Evolutionary conservation across 2,329 filamentous ascomycete species (phyloP), one percentile per base, ranked within the genome.

Genomic region (Penicillium sp.): DNA sequence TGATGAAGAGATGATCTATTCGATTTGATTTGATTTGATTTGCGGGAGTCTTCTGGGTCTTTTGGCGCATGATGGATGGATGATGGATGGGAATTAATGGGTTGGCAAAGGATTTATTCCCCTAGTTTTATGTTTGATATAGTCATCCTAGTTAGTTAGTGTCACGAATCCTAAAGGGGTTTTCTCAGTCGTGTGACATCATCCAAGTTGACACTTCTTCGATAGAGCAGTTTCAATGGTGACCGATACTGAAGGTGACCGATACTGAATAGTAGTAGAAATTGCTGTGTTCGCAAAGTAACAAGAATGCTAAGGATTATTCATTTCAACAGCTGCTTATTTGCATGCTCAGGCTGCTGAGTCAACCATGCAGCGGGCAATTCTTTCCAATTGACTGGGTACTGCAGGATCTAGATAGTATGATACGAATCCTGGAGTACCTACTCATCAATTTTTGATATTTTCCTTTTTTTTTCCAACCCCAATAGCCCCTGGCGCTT

Each of bases 51-150:
- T 29, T 51, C 46, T 47, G 52, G 55, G 36, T 51, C n/a, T n/a
- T 51, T 31, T 21, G 52, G 58, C 46, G 54, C 43, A n/a, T n/a
- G n/a, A n/a, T 58, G 49, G 39, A 29, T 19, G 6, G 18, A 10
- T 45, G 39, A 29, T 19, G 6, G 18, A 10, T 45, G 40, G 36
- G 11, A 46, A 48, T 57, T 16, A 46, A 42, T 43, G 36, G 23
- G 34, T 40, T 34, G 26, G 28, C 26, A 29, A 51, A 36, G 47
- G 28, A 23, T 37, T 3, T 42, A 28, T 9, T 43, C n/a, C n/a
- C n/a, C n/a, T n/a, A n/a, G n/a, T n/a, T n/a, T n/a, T n/a, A n/a
- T n/a, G n/a, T n/a, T n/a, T n/a, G n/a, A n/a, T n/a, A n/a, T n/a
- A n/a, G n/a, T n/a, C n/a, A n/a, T n/a, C n/a, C n/a, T n/a, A n/a